A percentile compares a stretch with the other conserved stretches of the same genome.
Evolutionary conservation across 768 basidiomycete genomes (phyloP).

Genomic region (Serendipita indica): DNA sequence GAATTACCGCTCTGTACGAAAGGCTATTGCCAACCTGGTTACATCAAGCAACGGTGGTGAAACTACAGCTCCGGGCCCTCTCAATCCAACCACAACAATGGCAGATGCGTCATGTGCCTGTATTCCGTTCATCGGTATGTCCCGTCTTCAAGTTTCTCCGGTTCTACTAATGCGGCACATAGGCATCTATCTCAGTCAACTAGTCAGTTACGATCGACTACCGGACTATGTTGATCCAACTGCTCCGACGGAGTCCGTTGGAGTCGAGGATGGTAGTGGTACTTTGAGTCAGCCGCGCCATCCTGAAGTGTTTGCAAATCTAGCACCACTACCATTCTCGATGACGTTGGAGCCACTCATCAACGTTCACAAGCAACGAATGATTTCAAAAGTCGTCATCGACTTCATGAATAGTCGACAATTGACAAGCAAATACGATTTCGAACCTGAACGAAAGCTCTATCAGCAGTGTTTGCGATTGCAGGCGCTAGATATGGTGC

Average conservation of each 20-base stretch:
- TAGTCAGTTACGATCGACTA: constrained; percentile 46
- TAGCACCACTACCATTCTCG: constrained; percentile 55
- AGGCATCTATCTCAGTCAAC: constrained; percentile 68
- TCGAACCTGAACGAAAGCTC: constrained; percentile 55
- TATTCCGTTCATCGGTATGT: constrained; percentile 70
- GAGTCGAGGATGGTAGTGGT: constrained; percentile 44
- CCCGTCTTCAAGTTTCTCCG: not conserved
- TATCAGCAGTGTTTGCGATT: constrained; percentile 63
- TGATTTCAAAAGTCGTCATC: constrained; percentile 69
- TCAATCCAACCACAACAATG: constrained; percentile 15
- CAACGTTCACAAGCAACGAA: constrained; percentile 78
- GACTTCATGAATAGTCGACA: constrained; percentile 70
- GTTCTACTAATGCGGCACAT: constrained; percentile 9
- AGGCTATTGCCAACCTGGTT: constrained; percentile 44
- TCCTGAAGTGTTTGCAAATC: constrained; percentile 63
- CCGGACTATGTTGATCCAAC: constrained; percentile 78
- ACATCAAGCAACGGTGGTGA: constrained; percentile 36
- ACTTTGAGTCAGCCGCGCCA: constrained; percentile 55
- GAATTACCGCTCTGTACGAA: constrained; percentile 63
- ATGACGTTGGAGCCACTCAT: constrained; percentile 76
- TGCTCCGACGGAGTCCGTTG: constrained; percentile 51
- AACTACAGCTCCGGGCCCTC: constrained; percentile 27
- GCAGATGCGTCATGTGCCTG: constrained; percentile 32
- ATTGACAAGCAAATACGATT: constrained; percentile 56
- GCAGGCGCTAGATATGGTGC: constrained; percentile 39